Base-by-base conservation (phyloP, 2,329 filamentous ascomycete species). In the Pochonia chlamydosporia region DNA sequence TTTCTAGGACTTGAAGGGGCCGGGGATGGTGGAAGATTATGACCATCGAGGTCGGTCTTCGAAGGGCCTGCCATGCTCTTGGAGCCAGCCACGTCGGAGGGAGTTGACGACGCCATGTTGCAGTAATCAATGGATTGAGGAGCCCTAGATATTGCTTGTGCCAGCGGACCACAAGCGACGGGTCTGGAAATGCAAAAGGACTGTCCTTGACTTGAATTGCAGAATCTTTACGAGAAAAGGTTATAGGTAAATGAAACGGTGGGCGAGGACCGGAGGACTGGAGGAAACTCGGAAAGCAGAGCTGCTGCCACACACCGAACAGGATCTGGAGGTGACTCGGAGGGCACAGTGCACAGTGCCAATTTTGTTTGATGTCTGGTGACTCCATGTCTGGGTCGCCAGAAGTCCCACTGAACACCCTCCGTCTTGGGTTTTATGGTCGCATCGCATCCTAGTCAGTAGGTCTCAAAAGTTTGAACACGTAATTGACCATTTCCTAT, bases 1-100 rank as follows among this genome's bases (percentile, higher is more conserved):
- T 84, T 87, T 63, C 85, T 81, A 21, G 93, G 93, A 62, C 86
- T 96, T 14, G 92, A 97, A 3, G 92, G 90, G 21, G 93, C 89
- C 2, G 93, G 93, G 7, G 93, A 96, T 1, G 91, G 91, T 44
- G 91, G 91, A 44, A 96, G 75, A 60, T 91, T 75, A 69, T 95
- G 87, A 36, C 89, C 89, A 60, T 92, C 86, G 49, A 90, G 74
- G 64, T 95, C 89, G 54, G 91, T 74, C 69, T 74, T 76, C 47
- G 70, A 14, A 43, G 43, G 11, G 5, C 26, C 25, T 24, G 21
- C 13, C 7, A 23, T 26, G 37, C 26, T 30, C 16, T 46, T 45
- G 6, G 26, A 11, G 21, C 25, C 25, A 25, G 16, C n/a, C 11
- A 36, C 31, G 28, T 37, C 39, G 4, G 28, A 13, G 23, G 41